A percentile compares a stretch with the other conserved stretches of the same genome.
Conservation (phyloP, 2,329 filamentous ascomycete species). For the Pleurostoma richardsiae region DNA sequence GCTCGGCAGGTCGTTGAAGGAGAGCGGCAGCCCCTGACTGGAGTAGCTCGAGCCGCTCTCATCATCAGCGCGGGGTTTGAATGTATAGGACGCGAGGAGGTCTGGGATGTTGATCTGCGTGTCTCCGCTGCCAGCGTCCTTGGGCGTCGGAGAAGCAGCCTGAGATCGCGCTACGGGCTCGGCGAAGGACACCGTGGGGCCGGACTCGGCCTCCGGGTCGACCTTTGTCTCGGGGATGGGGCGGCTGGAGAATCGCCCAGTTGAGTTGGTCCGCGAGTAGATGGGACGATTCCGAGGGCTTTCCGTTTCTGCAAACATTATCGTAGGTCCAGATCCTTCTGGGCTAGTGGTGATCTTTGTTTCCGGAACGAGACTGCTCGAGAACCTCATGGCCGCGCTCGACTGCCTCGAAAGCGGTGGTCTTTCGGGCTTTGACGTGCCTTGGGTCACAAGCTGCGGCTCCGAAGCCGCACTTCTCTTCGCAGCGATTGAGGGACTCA, state of each 20-base stretch:
- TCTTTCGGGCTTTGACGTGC: conserved; percentile 22
- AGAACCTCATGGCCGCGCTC: conserved; percentile 57
- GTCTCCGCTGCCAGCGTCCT: conserved; percentile 17
- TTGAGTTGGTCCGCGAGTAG: conserved; percentile 40
- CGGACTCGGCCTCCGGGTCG: conserved; percentile 47
- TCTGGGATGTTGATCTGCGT: conserved; percentile 36
- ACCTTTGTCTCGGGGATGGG: conserved; percentile 57
- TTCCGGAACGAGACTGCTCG: conserved; percentile 67
- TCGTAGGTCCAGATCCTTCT: conserved; percentile 62
- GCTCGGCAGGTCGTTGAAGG: conserved; percentile 82
- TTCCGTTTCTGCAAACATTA: conserved; percentile 63
- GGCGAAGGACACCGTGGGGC: conserved; percentile 61
- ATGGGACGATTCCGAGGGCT: conserved; percentile 27
- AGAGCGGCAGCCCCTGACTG: conserved; percentile 62
- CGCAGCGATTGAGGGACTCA: not conserved
- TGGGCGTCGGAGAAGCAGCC: conserved; percentile 35
- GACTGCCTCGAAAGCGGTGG: conserved; percentile 48
- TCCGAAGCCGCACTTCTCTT: not conserved
- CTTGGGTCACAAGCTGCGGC: conserved; percentile 2
- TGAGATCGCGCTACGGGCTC: conserved; percentile 34
- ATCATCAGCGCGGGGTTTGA: conserved; percentile 17
- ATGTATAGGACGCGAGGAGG: conserved; percentile 33
- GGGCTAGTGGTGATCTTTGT: conserved; percentile 57
- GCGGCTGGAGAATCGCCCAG: conserved; percentile 56
- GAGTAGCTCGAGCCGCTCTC: conserved; percentile 41